These are phyloP conservation scores for Stramenopiles sp. DNA, from an alignment of 352 stramenopile genomes.

Conservation along the genomic window DNA sequence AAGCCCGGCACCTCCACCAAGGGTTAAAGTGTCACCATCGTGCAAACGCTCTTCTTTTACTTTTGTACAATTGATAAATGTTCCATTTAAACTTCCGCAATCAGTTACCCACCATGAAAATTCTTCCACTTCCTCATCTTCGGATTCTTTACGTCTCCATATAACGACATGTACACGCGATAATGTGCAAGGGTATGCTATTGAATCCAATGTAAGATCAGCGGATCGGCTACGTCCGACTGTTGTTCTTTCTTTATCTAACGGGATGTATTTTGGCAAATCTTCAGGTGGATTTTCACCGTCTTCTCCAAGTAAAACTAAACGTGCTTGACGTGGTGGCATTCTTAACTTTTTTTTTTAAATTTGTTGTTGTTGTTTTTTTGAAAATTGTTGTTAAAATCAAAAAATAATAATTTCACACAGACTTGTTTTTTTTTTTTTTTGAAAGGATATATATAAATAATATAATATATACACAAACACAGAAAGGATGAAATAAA, in stretches of 20 bases:
- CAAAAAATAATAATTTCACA: too few relatives aligned
- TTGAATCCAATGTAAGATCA: not conserved
- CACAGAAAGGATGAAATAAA: too few relatives aligned
- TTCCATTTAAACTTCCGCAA: not conserved
- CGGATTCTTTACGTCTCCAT: not conserved
- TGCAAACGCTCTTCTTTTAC: not conserved
- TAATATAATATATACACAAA: too few relatives aligned
- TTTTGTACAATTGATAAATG: not conserved
- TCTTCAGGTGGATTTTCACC: not conserved
- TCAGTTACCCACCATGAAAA: not conserved
- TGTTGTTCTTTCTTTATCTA: not conserved
- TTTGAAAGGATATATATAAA: too few relatives aligned
- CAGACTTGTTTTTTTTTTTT: too few relatives aligned
- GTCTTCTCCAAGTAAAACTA: not conserved
- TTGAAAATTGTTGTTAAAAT: too few relatives aligned
- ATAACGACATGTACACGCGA: not conserved
- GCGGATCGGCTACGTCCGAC: not conserved
- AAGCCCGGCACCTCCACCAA: not conserved
- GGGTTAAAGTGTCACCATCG: not conserved
- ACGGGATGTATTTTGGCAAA: not conserved
- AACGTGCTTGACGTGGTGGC: not conserved
- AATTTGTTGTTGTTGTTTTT: too few relatives aligned
- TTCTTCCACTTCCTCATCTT: not conserved
- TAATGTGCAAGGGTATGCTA: not conserved
- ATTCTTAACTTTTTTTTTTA: too few relatives aligned